These are phyloP conservation scores for Rostrohypoxylon terebratum DNA, from an alignment of 495 filamentous ascomycete species.

Conservation along the genomic window DNA sequence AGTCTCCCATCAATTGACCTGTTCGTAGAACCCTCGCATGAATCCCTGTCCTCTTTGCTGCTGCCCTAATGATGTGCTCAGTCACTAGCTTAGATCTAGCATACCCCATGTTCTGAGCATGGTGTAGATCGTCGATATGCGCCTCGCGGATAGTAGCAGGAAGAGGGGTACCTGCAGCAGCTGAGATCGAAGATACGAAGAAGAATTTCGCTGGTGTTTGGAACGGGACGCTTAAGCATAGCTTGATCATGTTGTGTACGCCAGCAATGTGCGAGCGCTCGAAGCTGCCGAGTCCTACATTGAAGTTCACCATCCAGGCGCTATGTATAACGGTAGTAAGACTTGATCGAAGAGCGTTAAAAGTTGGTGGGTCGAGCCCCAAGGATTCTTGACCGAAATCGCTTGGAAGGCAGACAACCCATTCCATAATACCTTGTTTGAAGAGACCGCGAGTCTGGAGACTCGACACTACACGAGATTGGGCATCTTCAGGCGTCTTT, in stretches of 20 bases:
- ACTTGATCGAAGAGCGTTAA: constrained; percentile 54
- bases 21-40: constrained; percentile 61
- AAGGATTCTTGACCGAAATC: constrained; percentile 55
- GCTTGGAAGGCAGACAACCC: constrained; percentile 62
- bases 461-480: constrained; percentile 43
- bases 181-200: constrained; percentile 66
- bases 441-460: constrained; percentile 39
- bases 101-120: constrained; percentile 68
- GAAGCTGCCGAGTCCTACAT: constrained; percentile 56
- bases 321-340: constrained; percentile 67
- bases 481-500: constrained; percentile 11
- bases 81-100: constrained; percentile 71
- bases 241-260: constrained; percentile 64
- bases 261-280: constrained; percentile 63
- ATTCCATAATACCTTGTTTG: constrained; percentile 28
- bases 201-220: constrained; percentile 60
- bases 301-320: constrained; percentile 71
- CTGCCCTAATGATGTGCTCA: constrained; percentile 64
- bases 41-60: constrained; percentile 51
- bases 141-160: constrained; percentile 57
- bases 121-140: constrained; percentile 49
- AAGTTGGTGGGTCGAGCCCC: constrained; percentile 56
- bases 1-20: constrained; percentile 70
- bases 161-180: constrained; percentile 55
- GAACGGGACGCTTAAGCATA: constrained; percentile 60